phyloP scores from a whole-genome alignment of 2,329 filamentous ascomycete species.

The Exophiala mesophila region DNA sequence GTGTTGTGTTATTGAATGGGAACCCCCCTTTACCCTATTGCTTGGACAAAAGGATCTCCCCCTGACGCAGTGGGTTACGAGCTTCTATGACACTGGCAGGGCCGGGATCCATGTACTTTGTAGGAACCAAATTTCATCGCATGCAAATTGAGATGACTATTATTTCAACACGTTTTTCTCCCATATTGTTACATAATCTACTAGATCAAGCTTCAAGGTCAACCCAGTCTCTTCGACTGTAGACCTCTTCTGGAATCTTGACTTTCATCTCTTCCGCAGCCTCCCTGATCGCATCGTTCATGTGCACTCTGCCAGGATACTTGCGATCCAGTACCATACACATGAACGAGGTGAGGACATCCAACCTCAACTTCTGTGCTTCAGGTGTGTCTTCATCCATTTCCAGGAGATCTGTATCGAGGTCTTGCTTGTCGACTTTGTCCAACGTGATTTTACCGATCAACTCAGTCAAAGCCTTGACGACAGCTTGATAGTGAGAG shows the following conservation, averaged over 20 bases:
- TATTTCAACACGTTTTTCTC: too few relatives aligned
- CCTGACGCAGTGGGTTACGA: too few relatives aligned
- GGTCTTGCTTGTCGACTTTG: constrained; percentile 30
- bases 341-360: constrained; percentile 39
- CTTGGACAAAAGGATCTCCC: too few relatives aligned
- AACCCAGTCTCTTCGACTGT: constrained; percentile 14
- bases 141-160: too few relatives aligned
- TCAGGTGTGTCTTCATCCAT: constrained; percentile 29
- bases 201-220: constrained; percentile 8
- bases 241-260: constrained; percentile 15
- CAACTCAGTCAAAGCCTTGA: constrained; percentile 43
- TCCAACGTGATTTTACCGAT: constrained; percentile 42
- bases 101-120: too few relatives aligned
- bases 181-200: too few relatives aligned
- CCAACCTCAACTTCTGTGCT: constrained; percentile 37
- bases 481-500: constrained; percentile 32
- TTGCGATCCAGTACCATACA: constrained; percentile 38
- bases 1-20: too few relatives aligned
- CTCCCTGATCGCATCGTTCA: constrained; percentile 32
- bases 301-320: constrained; percentile 1
- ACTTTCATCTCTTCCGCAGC: constrained; percentile 36
- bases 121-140: too few relatives aligned
- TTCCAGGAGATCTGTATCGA: constrained; percentile 29
- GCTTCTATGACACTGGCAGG: too few relatives aligned
- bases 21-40: too few relatives aligned